Evolutionary conservation across 2,329 filamentous ascomycete species (phyloP).

Genomic region (Chaetothyriales sp.): DNA sequence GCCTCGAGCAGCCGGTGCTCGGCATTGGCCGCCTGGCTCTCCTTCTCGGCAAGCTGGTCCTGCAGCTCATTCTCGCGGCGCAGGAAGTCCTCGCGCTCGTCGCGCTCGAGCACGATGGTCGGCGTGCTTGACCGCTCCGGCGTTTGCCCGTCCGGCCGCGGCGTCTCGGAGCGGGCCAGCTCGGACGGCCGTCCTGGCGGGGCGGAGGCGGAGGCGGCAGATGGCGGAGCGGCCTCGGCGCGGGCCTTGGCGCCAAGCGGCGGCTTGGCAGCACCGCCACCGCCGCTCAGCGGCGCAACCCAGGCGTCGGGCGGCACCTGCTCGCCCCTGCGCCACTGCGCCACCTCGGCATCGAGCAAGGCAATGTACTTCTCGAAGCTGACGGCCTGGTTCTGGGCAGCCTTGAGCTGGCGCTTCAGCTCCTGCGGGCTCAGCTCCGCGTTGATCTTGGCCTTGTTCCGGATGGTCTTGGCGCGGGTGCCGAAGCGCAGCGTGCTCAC

Average conservation of each 20-base stretch:
- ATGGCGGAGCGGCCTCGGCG: no score
- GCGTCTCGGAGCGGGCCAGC: conserved; percentile 32
- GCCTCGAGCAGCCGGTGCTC: conserved; percentile 71
- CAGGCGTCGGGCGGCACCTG: conserved; percentile 78
- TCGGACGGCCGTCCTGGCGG: conserved; percentile 34
- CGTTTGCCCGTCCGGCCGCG: conserved; percentile 49
- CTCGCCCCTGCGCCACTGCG: conserved; percentile 77
- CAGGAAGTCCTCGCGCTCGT: conserved; percentile 92
- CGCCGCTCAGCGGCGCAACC: conserved; percentile 47
- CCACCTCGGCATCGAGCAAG: conserved; percentile 70
- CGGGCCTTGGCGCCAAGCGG: background rate
- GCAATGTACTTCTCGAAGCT: conserved; percentile 80
- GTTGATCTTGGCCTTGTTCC: conserved; percentile 99
- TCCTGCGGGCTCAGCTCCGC: conserved; percentile 91
- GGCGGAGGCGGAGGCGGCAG: background rate
- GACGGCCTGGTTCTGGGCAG: conserved; percentile 77
- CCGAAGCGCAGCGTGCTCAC: conserved; percentile 85
- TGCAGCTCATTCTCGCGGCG: conserved; percentile 92
- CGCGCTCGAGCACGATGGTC: conserved; percentile 78
- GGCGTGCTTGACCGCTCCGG: conserved; percentile 80
- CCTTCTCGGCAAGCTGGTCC: conserved; percentile 88
- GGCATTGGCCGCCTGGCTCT: conserved; percentile 61
- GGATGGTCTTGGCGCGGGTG: conserved; percentile 93
- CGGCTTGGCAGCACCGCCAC: background rate
- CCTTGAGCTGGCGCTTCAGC: conserved; percentile 83